Base-by-base conservation (phyloP, 345 rosid genomes). In the Odontarrhena argentea region DNA sequence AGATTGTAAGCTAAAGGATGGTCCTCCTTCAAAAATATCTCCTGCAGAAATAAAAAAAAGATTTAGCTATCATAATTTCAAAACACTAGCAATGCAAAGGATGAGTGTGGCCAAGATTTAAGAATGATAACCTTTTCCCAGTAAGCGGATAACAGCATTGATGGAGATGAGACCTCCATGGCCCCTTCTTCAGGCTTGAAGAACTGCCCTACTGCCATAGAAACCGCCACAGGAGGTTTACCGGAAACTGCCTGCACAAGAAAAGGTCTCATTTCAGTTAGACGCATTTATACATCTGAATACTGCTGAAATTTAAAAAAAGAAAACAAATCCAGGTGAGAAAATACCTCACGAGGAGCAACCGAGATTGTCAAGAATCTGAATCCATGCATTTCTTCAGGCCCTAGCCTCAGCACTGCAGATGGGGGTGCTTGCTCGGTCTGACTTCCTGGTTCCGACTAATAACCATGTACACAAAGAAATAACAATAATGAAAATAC, bases 341-440 rank as follows among this genome's bases (percentile, higher is more conserved):
- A 70, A 48, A 57, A 70, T 88, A 94, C 99, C 84, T 87, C 96
- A 35, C 88, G 91, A 49, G 97, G 97, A 9, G 91, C 99, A 76
- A 94, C 88, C 32, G 99, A 94, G 62, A 94, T 81, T n/a, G 97
- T 91, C 79, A 91, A 76, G 77, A 91, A 94, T 80, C 88, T 83
- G 82, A 87, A 91, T 54, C 96, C 93, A 40, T 0, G 79, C 96
- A 88, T 80, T 68, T 91, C 95, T 65, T 87, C 83, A 14, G 96
- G 97, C 63, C 76, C 81, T 76, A 94, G 82, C 72, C 59, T 55
- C 80, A 94, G 79, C 50, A 91, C 81, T 51, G 91, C 86, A 74
- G 99, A 88, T 65, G 99, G 99, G 80, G 99, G 95, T 8, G 95
- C 88, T 82, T 94, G 99, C 83, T 94, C 99, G 6, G 99, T 94